Conservation (phyloP, 176 grass and related monocot species). For the Paspalum vaginatum region DNA sequence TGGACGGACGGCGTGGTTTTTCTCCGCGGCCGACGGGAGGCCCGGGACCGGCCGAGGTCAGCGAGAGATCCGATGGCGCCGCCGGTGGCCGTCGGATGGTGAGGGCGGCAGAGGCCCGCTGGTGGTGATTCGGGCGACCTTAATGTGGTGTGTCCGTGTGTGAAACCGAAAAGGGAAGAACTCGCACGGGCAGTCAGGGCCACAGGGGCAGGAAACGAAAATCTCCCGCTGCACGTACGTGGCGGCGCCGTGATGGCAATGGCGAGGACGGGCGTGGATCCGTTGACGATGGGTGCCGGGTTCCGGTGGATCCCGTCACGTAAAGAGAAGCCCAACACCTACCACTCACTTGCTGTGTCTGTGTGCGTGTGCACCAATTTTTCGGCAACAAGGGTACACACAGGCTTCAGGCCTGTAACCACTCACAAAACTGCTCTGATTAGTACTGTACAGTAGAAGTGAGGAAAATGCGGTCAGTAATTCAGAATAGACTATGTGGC, state of each 20-base stretch:
- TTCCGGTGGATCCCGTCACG: not conserved
- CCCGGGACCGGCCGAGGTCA: too few relatives aligned
- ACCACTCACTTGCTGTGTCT: not conserved
- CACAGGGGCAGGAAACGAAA: not conserved
- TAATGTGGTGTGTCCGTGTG: too few relatives aligned
- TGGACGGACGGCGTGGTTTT: not conserved
- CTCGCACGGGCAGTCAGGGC: too few relatives aligned
- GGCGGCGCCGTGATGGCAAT: conserved; percentile 25
- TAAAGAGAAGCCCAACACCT: not conserved
- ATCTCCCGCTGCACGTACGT: conserved; percentile 22
- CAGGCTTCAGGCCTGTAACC: too few relatives aligned
- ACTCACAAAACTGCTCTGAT: not conserved
- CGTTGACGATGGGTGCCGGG: not conserved
- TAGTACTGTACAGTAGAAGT: too few relatives aligned
- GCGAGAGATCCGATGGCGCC: not conserved
- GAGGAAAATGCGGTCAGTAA: too few relatives aligned
- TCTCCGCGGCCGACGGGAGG: not conserved
- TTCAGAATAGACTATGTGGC: not conserved
- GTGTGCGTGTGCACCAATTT: not conserved
- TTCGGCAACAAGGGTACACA: not conserved
- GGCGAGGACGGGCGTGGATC: not conserved
- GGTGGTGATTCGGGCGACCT: not conserved
- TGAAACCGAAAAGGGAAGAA: not conserved
- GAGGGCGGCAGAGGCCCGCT: too few relatives aligned
- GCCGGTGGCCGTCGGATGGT: not conserved